These are phyloP conservation scores for Colletotrichum brevisporum DNA, from an alignment of 2,329 filamentous ascomycete genomes.

Conservation along the genomic window DNA sequence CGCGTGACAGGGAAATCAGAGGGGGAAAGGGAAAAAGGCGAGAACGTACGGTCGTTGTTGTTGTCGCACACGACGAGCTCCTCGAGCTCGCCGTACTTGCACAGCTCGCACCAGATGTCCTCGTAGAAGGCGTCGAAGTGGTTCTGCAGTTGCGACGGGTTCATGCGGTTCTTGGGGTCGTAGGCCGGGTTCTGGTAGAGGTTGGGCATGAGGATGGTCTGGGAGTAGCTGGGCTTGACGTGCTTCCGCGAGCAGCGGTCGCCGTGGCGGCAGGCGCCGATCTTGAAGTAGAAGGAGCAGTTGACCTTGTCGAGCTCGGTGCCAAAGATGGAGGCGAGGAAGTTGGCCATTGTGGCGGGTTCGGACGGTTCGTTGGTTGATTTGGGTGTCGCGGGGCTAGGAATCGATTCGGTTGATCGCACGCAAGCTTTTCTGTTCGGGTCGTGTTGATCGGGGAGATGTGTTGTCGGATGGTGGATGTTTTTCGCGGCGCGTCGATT, in stretches of 20 bases:
- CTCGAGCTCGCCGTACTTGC: constrained; percentile 97
- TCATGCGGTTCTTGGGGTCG: constrained; percentile 98
- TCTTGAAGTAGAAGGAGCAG: constrained; percentile 99
- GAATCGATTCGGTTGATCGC: no score
- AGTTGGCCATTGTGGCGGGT: constrained; percentile 83
- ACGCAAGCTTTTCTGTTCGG: no score
- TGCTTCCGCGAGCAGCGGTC: constrained; percentile 99
- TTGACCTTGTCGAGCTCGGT: constrained; percentile 99
- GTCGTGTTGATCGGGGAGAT: constrained; percentile 13
- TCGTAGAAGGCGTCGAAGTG: constrained; percentile 99
- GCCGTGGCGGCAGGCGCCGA: constrained; percentile 97
- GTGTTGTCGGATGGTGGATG: constrained; percentile 1
- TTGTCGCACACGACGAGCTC: constrained; percentile 99
- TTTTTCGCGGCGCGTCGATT: no score
- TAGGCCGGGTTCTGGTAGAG: constrained; percentile 99
- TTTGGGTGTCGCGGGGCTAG: not conserved
- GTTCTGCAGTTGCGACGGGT: constrained; percentile 94
- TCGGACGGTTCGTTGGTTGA: not conserved
- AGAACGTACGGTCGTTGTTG: constrained; percentile 90
- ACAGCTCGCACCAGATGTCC: constrained; percentile 99
- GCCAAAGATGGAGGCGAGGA: constrained; percentile 98
- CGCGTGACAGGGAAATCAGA: constrained; percentile 39
- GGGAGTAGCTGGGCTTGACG: constrained; percentile 98
- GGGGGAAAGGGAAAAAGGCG: not conserved
- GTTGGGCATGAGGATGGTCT: constrained; percentile 97